phyloP scores from a whole-genome alignment of 1,284 basidiomycete genomes.

The Schizophyllum commune region DNA sequence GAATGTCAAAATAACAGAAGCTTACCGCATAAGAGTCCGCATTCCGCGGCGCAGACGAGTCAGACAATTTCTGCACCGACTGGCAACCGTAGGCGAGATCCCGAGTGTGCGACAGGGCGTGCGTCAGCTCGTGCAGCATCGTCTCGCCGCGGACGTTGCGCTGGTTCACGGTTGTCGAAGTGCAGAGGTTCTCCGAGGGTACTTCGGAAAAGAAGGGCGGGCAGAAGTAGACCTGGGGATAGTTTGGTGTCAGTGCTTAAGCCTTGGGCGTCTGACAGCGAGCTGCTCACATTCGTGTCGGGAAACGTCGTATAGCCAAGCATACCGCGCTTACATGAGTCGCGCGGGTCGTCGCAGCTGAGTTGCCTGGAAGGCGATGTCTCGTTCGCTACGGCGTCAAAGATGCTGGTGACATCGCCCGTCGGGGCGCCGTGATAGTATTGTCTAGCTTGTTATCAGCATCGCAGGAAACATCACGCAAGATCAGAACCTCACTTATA shows the following conservation, averaged over 20 bases:
- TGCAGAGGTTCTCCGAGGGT: constrained; percentile 24
- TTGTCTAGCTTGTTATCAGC: too few relatives aligned
- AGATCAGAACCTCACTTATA: too few relatives aligned
- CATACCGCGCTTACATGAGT: constrained; percentile 26
- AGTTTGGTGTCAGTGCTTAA: neutral
- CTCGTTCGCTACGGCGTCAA: constrained; percentile 18
- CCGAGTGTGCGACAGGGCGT: constrained; percentile 14
- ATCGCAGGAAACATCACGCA: too few relatives aligned
- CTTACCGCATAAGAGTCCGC: constrained; percentile 30
- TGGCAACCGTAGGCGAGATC: constrained; percentile 31
- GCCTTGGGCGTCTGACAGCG: too few relatives aligned
- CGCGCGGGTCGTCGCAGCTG: constrained; percentile 25
- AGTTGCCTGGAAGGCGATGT: constrained; percentile 15
- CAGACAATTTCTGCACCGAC: constrained; percentile 26
- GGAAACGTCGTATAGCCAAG: constrained; percentile 31
- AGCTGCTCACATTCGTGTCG: constrained; percentile 26
- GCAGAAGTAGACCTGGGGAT: constrained; percentile 27
- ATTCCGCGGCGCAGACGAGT: constrained; percentile 21
- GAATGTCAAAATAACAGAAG: neutral
- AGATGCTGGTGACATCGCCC: constrained; percentile 17
- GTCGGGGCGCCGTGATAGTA: too few relatives aligned
- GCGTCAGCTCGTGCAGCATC: constrained; percentile 25
- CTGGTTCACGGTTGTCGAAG: constrained; percentile 25
- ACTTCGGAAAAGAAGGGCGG: constrained; percentile 33
- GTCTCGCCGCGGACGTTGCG: constrained; percentile 32